These are phyloP conservation scores for Yarrowia sp. DNA, from an alignment of 805 yeast species.

Conservation along the genomic window DNA sequence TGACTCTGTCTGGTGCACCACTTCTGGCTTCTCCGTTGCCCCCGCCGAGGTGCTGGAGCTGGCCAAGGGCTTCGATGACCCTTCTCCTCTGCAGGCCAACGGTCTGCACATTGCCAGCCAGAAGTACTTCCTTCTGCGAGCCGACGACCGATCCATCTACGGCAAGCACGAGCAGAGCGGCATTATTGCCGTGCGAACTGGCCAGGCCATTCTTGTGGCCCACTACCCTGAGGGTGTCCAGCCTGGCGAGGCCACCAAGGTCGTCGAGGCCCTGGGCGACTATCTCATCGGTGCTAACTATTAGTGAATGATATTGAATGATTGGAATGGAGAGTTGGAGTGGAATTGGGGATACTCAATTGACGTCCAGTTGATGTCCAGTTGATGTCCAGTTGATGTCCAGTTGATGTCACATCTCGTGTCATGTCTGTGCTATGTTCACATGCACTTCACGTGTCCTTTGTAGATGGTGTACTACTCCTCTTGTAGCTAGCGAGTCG, in stretches of 20 bases:
- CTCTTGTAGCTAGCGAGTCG: too few species aligned
- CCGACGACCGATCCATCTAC: slow-evolving; percentile 89
- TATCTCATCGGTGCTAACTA: slow-evolving; percentile 85
- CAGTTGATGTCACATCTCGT: too few species aligned
- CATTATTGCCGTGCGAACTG: slow-evolving; percentile 84
- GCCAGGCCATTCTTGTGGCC: slow-evolving; percentile 87
- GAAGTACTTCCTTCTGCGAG: slow-evolving; percentile 83
- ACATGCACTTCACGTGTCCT: too few species aligned
- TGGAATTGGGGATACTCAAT: too few species aligned
- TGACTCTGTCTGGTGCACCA: slow-evolving; percentile 89
- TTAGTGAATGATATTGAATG: slow-evolving; percentile 39
- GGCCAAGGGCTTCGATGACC: slow-evolving; percentile 76
- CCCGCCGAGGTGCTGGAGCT: slow-evolving; percentile 69
- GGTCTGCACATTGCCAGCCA: slow-evolving; percentile 84
- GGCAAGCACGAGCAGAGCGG: slow-evolving; percentile 90
- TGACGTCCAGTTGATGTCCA: too few species aligned
- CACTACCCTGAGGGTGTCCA: slow-evolving; percentile 89
- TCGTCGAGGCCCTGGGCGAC: slow-evolving; percentile 94
- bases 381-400: too few species aligned
- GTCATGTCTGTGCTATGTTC: too few species aligned
- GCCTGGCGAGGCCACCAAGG: slow-evolving; percentile 92
- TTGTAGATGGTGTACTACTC: too few species aligned
- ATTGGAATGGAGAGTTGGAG: not conserved
- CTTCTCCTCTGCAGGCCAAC: slow-evolving; percentile 71
- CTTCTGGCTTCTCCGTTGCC: slow-evolving; percentile 46